Evolutionary conservation across 23 red algal species (phyloP).

Genomic region (Gracilaria domingensis): DNA sequence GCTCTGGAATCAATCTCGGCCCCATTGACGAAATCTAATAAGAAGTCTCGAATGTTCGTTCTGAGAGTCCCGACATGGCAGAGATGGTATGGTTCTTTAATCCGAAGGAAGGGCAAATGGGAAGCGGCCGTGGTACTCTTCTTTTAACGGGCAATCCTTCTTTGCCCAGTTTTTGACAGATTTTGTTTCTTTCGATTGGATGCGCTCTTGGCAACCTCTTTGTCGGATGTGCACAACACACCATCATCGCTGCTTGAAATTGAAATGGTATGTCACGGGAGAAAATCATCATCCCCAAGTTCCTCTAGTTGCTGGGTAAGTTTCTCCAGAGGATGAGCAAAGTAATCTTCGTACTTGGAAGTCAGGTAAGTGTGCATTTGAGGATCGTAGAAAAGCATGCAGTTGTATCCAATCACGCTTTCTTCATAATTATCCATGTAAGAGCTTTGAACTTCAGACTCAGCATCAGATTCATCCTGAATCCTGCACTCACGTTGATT

Average conservation of each 20-base stretch:
- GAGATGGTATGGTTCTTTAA: background rate
- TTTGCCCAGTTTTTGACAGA: background rate
- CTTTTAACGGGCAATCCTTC: background rate
- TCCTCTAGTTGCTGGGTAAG: conserved; percentile 1
- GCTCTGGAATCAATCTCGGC: background rate
- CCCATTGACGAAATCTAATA: conserved; percentile 28
- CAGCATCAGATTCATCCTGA: background rate
- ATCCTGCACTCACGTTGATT: no score
- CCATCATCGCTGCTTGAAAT: background rate
- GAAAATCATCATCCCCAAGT: conserved; percentile 20
- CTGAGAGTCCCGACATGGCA: conserved; percentile 80
- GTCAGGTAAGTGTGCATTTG: conserved; percentile 15
- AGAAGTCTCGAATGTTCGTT: conserved; percentile 60
- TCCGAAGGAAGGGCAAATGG: conserved; percentile 65
- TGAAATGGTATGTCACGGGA: background rate
- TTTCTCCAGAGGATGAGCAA: conserved; percentile 42
- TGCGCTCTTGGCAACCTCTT: background rate
- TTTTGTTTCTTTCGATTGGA: background rate
- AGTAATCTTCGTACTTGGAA: conserved; percentile 42
- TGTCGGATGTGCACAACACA: background rate
- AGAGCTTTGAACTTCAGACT: conserved; percentile 14
- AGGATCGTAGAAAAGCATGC: conserved; percentile 54
- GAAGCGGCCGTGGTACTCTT: conserved; percentile 7
- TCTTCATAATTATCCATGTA: conserved; percentile 62
- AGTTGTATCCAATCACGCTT: conserved; percentile 50